A percentile compares a stretch with the other conserved stretches of the same genome.
Evolutionary conservation across 768 basidiomycete genomes (phyloP).

Genomic region (Tulasnella sp.): DNA sequence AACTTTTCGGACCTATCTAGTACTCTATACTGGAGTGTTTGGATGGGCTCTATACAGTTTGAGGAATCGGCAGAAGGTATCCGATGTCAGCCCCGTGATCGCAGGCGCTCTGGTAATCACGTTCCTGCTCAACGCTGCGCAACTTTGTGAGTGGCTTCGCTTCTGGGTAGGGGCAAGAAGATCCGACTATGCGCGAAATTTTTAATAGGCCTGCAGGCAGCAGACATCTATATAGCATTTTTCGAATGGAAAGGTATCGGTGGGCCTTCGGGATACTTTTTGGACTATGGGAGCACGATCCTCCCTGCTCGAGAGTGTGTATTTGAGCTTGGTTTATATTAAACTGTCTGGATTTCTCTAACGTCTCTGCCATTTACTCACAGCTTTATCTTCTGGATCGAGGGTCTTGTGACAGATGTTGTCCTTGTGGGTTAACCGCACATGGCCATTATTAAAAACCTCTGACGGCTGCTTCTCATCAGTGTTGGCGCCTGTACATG

Average conservation of each 20-base stretch:
- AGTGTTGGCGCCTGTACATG: conserved; percentile 12
- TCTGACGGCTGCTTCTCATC: background rate
- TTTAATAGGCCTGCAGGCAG: conserved; percentile 6
- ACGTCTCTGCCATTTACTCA: no score
- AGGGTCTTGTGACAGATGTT: background rate
- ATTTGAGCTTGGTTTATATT: background rate
- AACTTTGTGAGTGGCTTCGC: conserved; percentile 4
- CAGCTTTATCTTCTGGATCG: conserved; percentile 1
- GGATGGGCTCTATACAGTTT: conserved; percentile 6
- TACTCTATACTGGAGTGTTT: conserved; percentile 12
- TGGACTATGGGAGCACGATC: conserved; percentile 12
- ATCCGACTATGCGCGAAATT: no score
- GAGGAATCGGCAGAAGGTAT: background rate
- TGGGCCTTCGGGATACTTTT: conserved; percentile 1
- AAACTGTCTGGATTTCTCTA: no score
- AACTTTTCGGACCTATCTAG: no score
- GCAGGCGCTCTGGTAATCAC: background rate
- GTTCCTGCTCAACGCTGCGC: conserved; percentile 5
- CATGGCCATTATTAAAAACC: background rate
- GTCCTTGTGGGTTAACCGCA: background rate
- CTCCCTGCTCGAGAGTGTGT: conserved; percentile 12
- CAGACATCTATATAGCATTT: conserved; percentile 9
- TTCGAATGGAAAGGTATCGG: background rate
- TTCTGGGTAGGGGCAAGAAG: no score
- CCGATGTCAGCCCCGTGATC: conserved; percentile 5